These are phyloP conservation scores for Turnera subulata DNA, from an alignment of 345 rosid genomes.

Conservation along the genomic window DNA sequence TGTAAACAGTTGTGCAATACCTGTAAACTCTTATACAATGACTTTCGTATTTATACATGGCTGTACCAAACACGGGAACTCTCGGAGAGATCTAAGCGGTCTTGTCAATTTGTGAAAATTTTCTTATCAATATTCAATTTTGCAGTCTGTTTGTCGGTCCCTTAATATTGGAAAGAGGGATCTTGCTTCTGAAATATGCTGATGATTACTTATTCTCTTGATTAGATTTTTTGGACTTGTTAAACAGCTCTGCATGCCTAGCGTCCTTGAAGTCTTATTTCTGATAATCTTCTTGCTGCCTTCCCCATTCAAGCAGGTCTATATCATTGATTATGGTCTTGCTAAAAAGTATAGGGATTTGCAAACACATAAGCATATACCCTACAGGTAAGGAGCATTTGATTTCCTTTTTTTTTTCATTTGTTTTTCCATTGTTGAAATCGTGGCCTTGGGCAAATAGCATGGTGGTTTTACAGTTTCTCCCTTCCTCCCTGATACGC, in stretches of 20 bases:
- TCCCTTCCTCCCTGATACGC: too few relatives aligned
- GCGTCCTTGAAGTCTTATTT: neutral
- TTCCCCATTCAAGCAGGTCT: conserved; percentile 17
- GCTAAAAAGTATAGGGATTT: conserved; percentile 33
- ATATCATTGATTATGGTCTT: conserved; percentile 33
- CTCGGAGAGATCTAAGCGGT: too few relatives aligned
- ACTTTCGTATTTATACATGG: too few relatives aligned
- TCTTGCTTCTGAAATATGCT: neutral
- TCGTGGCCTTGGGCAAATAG: neutral
- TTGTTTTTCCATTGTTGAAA: neutral
- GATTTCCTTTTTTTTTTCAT: too few relatives aligned
- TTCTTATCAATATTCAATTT: conserved; percentile 2
- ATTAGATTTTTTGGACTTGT: too few relatives aligned
- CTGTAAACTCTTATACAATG: too few relatives aligned
- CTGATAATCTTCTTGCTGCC: neutral
- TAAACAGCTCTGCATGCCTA: too few relatives aligned
- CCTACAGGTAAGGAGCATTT: conserved; percentile 21
- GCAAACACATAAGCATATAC: conserved; percentile 35
- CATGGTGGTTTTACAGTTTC: too few relatives aligned
- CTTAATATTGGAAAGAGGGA: neutral
- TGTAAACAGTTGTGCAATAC: too few relatives aligned
- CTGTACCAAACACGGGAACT: too few relatives aligned
- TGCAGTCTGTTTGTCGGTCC: neutral
- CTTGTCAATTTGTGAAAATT: too few relatives aligned
- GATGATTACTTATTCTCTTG: neutral